Conservation (phyloP, 164 flowering plant species). For the Piper betle region DNA sequence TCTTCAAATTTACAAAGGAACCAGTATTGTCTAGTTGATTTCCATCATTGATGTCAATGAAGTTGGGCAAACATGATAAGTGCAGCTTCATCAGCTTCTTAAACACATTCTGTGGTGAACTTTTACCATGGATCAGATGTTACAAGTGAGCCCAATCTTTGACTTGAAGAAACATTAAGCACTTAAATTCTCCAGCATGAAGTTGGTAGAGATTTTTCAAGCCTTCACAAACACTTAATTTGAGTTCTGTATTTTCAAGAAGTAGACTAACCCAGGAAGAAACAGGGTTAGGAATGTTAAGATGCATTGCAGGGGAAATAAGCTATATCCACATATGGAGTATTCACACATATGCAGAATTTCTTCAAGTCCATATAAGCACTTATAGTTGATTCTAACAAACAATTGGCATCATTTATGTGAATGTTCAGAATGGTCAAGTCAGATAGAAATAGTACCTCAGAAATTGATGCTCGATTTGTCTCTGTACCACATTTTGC, state of each 20-base stretch:
- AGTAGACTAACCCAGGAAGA: background rate
- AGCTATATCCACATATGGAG: background rate
- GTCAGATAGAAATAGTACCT: conserved; percentile 1
- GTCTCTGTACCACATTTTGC: background rate
- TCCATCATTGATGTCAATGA: background rate
- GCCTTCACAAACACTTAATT: background rate
- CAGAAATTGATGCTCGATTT: conserved; percentile 1
- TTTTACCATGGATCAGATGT: background rate
- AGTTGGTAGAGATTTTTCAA: background rate
- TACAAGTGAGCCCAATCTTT: background rate
- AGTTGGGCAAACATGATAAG: background rate
- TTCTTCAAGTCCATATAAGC: conserved; percentile 3
- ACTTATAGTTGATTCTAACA: background rate
- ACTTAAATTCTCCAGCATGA: background rate
- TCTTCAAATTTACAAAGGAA: conserved; percentile 1
- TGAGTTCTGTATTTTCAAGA: background rate
- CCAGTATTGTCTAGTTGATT: background rate
- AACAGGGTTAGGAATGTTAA: background rate
- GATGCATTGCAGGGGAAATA: background rate
- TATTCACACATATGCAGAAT: background rate
- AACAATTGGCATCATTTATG: background rate
- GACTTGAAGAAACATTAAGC: background rate
- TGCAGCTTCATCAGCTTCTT: background rate
- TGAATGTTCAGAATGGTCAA: conserved; percentile 1
- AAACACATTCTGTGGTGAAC: background rate